Base-by-base conservation (phyloP, 192 early-diverging fungal species). In the Backusella tuberculispora region DNA sequence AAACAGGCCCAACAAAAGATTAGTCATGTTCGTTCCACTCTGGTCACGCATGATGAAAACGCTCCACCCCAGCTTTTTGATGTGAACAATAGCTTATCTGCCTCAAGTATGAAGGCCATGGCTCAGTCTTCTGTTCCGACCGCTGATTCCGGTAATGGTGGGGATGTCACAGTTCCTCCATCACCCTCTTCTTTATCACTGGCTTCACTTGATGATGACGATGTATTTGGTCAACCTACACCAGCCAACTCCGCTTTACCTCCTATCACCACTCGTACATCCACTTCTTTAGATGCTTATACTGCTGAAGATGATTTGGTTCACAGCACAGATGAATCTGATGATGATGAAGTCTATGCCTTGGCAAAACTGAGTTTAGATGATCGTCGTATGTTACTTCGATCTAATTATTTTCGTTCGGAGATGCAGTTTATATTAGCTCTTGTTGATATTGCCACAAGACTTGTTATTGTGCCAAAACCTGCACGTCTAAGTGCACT, bases 401-500 rank as follows among this genome's bases (percentile, higher is more conserved):
- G 84, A 63, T 81, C 87, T 9, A 86, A 92, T 44, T 98, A 97
- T 83, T 97, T 97, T 80, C 89, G 92, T 77, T 91, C 94, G 1
- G 92, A 98, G 78, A 90, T 98, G 74, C 91, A 95, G 77, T 99
- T 99, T 81, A 83, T 98, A 64, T 88, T 94, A 72, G 88, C 95
- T 6, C 77, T 99, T 50, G 89, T 93, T 70, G 95, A 97, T 74
- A 96, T 99, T 78, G 91, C 93, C 1, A 92, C 94, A 42, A 86
- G 96, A 21, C 85, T 99, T 24, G 91, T 94, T 41, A 88, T 88
- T 46, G 93, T 99, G 56, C 92, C 95, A 44, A 93, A 92, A 77
- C 86, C 87, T 26, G 91, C 93, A 3, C 85, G 97, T 24, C 90
- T 95, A 81, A 93, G 91, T 78, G 91, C 92, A 2, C 84, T 99